Conservation (phyloP, 306 rosid genomes). For the Castanopsis chinensis region DNA sequence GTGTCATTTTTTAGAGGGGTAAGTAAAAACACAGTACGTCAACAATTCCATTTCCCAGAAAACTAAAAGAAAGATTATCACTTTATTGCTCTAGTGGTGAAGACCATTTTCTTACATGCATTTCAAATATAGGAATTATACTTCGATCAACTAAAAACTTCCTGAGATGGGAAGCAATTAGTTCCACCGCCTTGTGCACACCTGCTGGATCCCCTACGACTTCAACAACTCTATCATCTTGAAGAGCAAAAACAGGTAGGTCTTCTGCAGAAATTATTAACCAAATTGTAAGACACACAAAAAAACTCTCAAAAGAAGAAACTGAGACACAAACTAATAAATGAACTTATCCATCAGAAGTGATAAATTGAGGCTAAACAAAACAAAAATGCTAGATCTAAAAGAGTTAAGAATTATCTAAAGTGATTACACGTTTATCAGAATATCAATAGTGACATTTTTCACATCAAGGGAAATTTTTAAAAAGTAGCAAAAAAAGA, state of each 20-base stretch:
- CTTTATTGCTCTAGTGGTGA: not conserved
- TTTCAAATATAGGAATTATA: constrained; percentile 82
- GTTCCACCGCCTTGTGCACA: constrained; percentile 87
- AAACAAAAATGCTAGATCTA: not conserved
- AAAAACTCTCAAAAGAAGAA: constrained; percentile 13
- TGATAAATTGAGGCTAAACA: not conserved
- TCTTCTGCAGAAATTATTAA: constrained; percentile 60
- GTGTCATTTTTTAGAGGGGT: too few relatives aligned
- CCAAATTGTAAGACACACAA: constrained; percentile 21
- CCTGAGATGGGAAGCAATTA: constrained; percentile 88
- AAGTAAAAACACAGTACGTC: not conserved
- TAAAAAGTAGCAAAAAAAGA: not conserved
- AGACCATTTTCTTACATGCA: constrained; percentile 53
- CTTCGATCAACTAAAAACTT: constrained; percentile 93
- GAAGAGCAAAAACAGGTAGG: constrained; percentile 89
- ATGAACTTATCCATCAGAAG: not conserved
- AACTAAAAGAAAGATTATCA: not conserved
- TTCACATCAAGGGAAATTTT: not conserved
- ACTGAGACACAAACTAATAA: constrained; percentile 7
- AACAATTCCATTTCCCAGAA: constrained; percentile 11
- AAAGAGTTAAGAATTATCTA: not conserved
- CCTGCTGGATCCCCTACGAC: constrained; percentile 77
- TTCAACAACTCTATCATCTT: constrained; percentile 97
- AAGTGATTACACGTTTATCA: not conserved
- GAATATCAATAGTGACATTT: not conserved